These are phyloP conservation scores for Metschnikowia aberdeeniae DNA, from an alignment of 805 yeast species.

Conservation along the genomic window DNA sequence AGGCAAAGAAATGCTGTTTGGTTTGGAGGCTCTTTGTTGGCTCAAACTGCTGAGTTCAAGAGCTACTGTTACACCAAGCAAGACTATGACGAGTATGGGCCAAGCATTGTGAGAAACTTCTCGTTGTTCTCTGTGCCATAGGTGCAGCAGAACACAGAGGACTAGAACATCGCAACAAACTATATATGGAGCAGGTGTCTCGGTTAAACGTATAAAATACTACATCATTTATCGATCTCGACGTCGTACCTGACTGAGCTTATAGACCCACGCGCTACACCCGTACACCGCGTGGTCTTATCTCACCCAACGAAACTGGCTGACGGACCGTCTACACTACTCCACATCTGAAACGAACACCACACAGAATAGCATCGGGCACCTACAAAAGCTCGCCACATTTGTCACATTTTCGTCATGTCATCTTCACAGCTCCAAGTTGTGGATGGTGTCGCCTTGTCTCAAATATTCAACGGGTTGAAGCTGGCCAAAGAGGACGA, in stretches of 20 bases:
- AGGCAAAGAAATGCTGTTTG: constrained; percentile 98
- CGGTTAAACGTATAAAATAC: neutral
- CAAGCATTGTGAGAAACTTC: constrained; percentile 95
- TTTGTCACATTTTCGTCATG: constrained; percentile 5
- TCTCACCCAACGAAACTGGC: constrained; percentile 1
- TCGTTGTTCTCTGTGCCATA: constrained; percentile 88
- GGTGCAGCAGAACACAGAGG: constrained; percentile 4
- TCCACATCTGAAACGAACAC: neutral
- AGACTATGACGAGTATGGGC: constrained; percentile 97
- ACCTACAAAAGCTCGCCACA: neutral
- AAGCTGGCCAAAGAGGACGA: constrained; percentile 41
- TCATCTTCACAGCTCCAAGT: constrained; percentile 17
- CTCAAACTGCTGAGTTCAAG: constrained; percentile 95
- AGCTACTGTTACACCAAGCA: constrained; percentile 95
- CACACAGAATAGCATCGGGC: neutral
- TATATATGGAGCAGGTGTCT: neutral
- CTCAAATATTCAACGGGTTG: constrained; percentile 51
- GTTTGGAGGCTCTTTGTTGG: constrained; percentile 97
- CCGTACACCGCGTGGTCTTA: constrained; percentile 11
- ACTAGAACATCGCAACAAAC: neutral
- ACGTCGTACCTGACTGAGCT: neutral
- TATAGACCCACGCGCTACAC: constrained; percentile 3
- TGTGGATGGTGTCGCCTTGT: constrained; percentile 46
- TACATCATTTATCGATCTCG: neutral
- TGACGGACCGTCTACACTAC: neutral